Evolutionary conservation across 257 asterid species (phyloP), one percentile per base, ranked within the genome.

Genomic region (Solanum ossicruentum): DNA sequence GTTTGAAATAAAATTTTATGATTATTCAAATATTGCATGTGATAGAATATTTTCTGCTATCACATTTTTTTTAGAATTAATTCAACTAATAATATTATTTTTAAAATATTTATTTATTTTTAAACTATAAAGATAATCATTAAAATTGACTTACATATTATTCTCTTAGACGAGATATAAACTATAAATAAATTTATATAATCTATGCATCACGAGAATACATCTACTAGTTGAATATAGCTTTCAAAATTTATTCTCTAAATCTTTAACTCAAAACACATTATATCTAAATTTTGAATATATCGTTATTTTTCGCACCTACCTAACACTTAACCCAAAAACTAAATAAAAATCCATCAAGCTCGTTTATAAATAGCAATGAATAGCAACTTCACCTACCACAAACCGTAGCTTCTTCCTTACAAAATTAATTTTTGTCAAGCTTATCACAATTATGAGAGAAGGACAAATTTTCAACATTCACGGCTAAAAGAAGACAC

Each of bases 281-380:
- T 8, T 7, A n/a, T 1, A 4, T 47, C 7, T 21, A 47, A 12
- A 73, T 21, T 47, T 3, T n/a, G 1, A 7, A 47, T 2, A 1
- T 3, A 2, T 12, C 41, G 0, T 0, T 8, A 0, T 0, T 45
- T n/a, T 2, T 45, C n/a, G 6, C 6, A n/a, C 6, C 8, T 8
- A 12, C 6, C 17, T 3, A 0, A 17, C n/a, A 1, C n/a, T 36
- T 0, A 1, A 12, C 1, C 3, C 7, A 43, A 45, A 12, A 72
- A 12, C 12, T 12, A 75, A 21, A 47, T 3, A 75, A 12, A 75
- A 21, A 7, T 13, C 21, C 61, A 75, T 13, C 23, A 26, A 26
- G 23, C 58, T 49, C 61, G 45, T 23, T 77, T 23, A 49, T n/a
- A 75, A 23, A 15, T 3, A 23, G 8, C 15, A 23, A 75, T 0